Conservation (phyloP, 1,284 basidiomycete species). For the Ganoderma leucocontextum region DNA sequence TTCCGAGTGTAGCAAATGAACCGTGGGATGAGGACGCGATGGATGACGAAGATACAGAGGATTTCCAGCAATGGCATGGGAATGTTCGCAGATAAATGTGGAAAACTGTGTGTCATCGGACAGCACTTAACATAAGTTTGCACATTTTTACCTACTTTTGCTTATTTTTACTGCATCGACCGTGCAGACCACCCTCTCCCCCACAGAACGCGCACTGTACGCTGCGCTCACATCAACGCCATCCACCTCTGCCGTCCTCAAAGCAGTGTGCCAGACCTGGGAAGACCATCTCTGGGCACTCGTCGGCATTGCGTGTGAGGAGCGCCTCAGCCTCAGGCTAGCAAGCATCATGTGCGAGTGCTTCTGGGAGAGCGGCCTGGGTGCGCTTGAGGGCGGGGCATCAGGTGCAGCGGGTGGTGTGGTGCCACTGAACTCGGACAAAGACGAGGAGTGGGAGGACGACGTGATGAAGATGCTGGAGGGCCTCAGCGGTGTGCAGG, state of each 20-base stretch:
- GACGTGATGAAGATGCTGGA: slow-evolving; percentile 65
- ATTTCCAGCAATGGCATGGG: slow-evolving; percentile 66
- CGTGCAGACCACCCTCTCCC: slow-evolving; percentile 68
- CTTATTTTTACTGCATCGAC: neutral
- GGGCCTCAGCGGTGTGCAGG: slow-evolving; percentile 56
- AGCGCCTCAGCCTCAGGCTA: slow-evolving; percentile 74
- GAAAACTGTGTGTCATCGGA: slow-evolving; percentile 84
- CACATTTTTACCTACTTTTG: slow-evolving; percentile 11
- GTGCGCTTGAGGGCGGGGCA: slow-evolving; percentile 48
- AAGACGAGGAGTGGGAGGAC: slow-evolving; percentile 65
- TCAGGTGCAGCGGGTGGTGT: slow-evolving; percentile 8
- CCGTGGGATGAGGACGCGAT: slow-evolving; percentile 57
- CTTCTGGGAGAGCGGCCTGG: slow-evolving; percentile 69
- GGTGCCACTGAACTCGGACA: slow-evolving; percentile 33
- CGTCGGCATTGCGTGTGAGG: slow-evolving; percentile 86
- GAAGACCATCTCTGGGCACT: slow-evolving; percentile 96
- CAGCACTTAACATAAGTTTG: slow-evolving; percentile 76
- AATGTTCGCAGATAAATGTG: slow-evolving; percentile 82
- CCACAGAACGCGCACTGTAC: slow-evolving; percentile 85
- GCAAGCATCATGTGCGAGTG: slow-evolving; percentile 56
- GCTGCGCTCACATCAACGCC: slow-evolving; percentile 86
- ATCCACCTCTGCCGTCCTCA: slow-evolving; percentile 80
- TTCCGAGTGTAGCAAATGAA: slow-evolving; percentile 54
- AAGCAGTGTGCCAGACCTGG: slow-evolving; percentile 87
- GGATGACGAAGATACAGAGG: slow-evolving; percentile 55